phyloP scores from a whole-genome alignment of 148 eudicot species.

The Mesembryanthemum crystallinum region DNA sequence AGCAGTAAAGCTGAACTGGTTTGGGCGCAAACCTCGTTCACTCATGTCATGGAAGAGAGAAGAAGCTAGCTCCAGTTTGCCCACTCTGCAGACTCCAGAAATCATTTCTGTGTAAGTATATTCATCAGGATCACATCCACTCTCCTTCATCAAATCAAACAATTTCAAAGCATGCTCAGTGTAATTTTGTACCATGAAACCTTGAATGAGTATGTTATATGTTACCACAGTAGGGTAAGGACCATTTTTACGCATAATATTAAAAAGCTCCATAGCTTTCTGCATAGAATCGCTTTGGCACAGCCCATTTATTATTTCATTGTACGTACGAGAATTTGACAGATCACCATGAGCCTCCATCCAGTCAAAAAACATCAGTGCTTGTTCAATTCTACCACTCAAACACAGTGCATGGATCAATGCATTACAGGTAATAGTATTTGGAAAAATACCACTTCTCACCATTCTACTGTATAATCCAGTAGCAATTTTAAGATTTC shows the following conservation, averaged over 20 bases:
- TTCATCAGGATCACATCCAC: slow-evolving; percentile 59
- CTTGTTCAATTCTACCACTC: slow-evolving; percentile 39
- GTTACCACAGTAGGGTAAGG: slow-evolving; percentile 52
- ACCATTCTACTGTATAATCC: slow-evolving; percentile 71
- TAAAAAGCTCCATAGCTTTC: slow-evolving; percentile 57
- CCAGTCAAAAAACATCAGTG: slow-evolving; percentile 54
- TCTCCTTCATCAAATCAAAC: slow-evolving; percentile 61
- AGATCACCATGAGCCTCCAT: slow-evolving; percentile 44
- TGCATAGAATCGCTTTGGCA: slow-evolving; percentile 44
- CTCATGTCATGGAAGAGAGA: slow-evolving; percentile 54
- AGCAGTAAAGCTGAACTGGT: slow-evolving; percentile 47
- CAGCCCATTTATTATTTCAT: slow-evolving; percentile 57
- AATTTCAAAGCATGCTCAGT: slow-evolving; percentile 58
- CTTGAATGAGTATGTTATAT: slow-evolving; percentile 65
- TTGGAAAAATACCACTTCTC: slow-evolving; percentile 52
- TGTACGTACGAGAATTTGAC: slow-evolving; percentile 51
- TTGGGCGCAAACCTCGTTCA: slow-evolving; percentile 54
- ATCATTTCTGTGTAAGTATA: slow-evolving; percentile 67
- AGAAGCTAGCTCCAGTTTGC: slow-evolving; percentile 46
- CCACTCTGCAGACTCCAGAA: slow-evolving; percentile 59
- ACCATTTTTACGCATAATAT: slow-evolving; percentile 51
- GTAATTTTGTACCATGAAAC: slow-evolving; percentile 39
- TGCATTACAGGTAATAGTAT: slow-evolving; percentile 49
- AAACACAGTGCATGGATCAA: slow-evolving; percentile 53
- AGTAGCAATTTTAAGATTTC: slow-evolving; percentile 51